Percentiles rank a stretch among this genome's conserved stretches.
These are phyloP conservation scores for Chrysanthemum lavandulifolium DNA, from an alignment of 129 eudicot genomes.

Conservation along the genomic window DNA sequence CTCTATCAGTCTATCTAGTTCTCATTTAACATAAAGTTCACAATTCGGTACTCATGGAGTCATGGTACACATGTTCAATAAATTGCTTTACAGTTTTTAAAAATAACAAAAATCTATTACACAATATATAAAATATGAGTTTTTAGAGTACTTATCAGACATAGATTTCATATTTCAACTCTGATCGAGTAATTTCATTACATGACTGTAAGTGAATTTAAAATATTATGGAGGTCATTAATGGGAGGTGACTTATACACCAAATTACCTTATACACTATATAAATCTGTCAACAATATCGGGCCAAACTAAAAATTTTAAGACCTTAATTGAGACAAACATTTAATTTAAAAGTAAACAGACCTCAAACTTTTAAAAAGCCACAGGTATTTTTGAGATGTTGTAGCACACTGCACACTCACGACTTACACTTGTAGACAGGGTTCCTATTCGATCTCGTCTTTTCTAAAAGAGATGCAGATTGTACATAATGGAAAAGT, in stretches of 20 bases:
- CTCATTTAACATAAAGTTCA: neutral
- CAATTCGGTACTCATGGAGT: neutral
- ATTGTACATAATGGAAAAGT: no score
- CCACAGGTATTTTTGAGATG: slow-evolving; percentile 14
- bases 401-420: slow-evolving; percentile 12
- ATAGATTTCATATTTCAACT: neutral
- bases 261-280: no score
- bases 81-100: neutral
- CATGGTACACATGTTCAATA: neutral
- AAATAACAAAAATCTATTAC: neutral
- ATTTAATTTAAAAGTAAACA: neutral
- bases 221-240: no score
- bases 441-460: no score
- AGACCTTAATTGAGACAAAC: no score
- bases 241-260: no score
- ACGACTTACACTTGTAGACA: no score
- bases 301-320: no score
- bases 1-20: neutral
- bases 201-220: neutral
- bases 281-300: no score
- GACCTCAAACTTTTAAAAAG: neutral
- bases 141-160: no score
- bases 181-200: neutral
- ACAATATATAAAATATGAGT: no score
- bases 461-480: no score